Conservation (phyloP, 148 eudicot genomes). For the Dysphania ambrosioides region DNA sequence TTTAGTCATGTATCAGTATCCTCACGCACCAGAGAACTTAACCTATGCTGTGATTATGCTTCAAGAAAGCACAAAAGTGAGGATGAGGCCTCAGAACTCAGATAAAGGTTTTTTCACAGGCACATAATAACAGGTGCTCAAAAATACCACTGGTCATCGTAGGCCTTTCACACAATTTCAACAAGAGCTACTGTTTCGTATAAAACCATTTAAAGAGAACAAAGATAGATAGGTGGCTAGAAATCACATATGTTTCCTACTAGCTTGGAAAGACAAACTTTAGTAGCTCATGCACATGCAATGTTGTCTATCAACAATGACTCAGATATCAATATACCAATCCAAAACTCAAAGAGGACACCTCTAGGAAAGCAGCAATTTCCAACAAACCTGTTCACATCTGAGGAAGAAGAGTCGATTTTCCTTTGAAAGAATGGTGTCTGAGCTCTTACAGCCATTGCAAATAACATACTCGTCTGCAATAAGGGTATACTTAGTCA, state of each 20-base stretch:
- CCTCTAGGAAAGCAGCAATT: not conserved
- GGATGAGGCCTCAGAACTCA: slow-evolving; percentile 20
- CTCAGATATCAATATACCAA: not conserved
- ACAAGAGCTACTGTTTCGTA: not conserved
- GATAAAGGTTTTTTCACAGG: not conserved
- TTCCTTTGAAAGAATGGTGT: slow-evolving; percentile 89
- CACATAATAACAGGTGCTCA: not conserved
- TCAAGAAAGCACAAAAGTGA: not conserved
- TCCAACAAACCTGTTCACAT: slow-evolving; percentile 77
- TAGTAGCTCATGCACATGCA: not conserved
- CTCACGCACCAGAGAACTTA: not conserved
- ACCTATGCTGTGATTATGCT: not conserved
- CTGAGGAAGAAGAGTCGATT: slow-evolving; percentile 88
- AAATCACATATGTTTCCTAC: not conserved
- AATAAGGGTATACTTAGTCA: not conserved
- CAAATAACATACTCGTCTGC: slow-evolving; percentile 95
- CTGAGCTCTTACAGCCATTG: slow-evolving; percentile 97
- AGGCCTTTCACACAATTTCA: not conserved
- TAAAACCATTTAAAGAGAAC: not conserved
- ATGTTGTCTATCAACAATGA: not conserved
- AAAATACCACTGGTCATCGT: slow-evolving; percentile 4
- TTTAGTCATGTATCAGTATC: not conserved
- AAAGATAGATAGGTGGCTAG: not conserved
- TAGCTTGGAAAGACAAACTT: not conserved
- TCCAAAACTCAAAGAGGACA: not conserved